Evolutionary conservation across 148 eudicot genomes (phyloP).

Genomic region (Chenopodium berlandieri): DNA sequence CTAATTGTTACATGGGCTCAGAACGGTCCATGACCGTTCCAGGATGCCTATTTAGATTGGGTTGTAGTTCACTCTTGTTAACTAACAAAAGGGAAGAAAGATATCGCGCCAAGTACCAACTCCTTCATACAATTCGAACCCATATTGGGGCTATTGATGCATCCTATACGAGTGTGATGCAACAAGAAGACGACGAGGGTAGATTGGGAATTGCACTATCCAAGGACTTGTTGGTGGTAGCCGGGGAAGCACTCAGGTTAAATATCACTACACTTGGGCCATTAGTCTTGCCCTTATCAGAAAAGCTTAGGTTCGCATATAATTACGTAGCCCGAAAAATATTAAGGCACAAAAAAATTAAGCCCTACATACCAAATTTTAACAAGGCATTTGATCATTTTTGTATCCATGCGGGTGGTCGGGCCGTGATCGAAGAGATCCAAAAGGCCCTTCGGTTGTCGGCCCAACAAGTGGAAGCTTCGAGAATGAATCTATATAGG

Average conservation of each 20-base stretch:
- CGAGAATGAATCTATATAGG: slow-evolving; percentile 34
- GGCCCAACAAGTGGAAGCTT: slow-evolving; percentile 41
- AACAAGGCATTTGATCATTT: slow-evolving; percentile 35
- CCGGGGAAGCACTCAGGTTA: slow-evolving; percentile 37
- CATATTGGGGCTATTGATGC: slow-evolving; percentile 28
- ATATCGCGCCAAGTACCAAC: slow-evolving; percentile 35
- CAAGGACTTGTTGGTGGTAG: slow-evolving; percentile 42
- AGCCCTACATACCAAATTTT: slow-evolving; percentile 38
- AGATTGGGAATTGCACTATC: slow-evolving; percentile 34
- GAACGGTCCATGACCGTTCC: slow-evolving; percentile 40
- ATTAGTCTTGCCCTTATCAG: slow-evolving; percentile 36
- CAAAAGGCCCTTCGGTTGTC: slow-evolving; percentile 39
- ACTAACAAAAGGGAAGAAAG: slow-evolving; percentile 32
- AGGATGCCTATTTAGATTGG: slow-evolving; percentile 38
- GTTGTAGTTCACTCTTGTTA: slow-evolving; percentile 35
- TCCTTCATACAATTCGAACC: slow-evolving; percentile 35
- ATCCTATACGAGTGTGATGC: slow-evolving; percentile 30
- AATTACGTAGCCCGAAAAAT: slow-evolving; percentile 30
- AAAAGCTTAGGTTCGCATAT: slow-evolving; percentile 27
- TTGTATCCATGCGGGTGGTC: slow-evolving; percentile 40
- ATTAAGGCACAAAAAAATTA: slow-evolving; percentile 20
- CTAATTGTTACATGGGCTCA: slow-evolving; percentile 29
- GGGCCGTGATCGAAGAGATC: slow-evolving; percentile 47
- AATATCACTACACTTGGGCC: slow-evolving; percentile 40
- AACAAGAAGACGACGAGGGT: slow-evolving; percentile 39